Percentiles rank a stretch among this genome's conserved stretches.
Evolutionary conservation across 805 yeast species (phyloP).

Genomic region (Candida golubevii): DNA sequence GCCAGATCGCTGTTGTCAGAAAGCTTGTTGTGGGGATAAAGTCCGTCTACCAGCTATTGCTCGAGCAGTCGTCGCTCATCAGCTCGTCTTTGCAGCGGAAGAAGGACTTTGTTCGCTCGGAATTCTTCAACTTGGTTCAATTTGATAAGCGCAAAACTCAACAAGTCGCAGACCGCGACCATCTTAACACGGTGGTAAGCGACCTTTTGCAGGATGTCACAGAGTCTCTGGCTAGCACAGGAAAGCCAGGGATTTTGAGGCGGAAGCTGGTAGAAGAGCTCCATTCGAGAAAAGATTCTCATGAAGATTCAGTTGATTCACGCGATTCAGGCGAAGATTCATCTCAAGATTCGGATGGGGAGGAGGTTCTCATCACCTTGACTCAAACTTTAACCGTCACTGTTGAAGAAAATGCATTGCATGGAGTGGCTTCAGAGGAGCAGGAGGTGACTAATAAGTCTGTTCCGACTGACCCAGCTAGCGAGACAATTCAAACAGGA

Average conservation of each 20-base stretch:
- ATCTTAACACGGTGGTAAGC: slow-evolving; percentile 4
- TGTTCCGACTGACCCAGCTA: background rate
- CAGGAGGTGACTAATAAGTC: background rate
- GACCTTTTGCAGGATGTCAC: slow-evolving; percentile 9
- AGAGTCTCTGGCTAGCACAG: background rate
- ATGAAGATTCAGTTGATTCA: background rate
- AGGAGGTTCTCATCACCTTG: slow-evolving; percentile 5
- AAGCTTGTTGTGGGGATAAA: background rate
- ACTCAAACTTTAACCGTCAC: slow-evolving; percentile 10
- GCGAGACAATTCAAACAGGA: background rate
- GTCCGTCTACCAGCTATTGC: slow-evolving; percentile 3
- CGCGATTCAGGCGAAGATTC: background rate
- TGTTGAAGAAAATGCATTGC: background rate
- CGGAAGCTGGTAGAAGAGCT: background rate
- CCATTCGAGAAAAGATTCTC: background rate
- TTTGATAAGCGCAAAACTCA: slow-evolving; percentile 2
- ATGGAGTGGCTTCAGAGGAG: background rate
- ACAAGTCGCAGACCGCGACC: slow-evolving; percentile 1
- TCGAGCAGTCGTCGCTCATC: slow-evolving; percentile 7
- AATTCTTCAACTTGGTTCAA: slow-evolving; percentile 6
- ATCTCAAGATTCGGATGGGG: slow-evolving; percentile 1
- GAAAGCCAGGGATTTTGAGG: background rate
- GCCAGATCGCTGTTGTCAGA: background rate
- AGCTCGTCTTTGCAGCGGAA: slow-evolving; percentile 11
- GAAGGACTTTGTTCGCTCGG: slow-evolving; percentile 12